A percentile compares a stretch with the other conserved stretches of the same genome.
These are phyloP conservation scores for Oxytropis ochrocephala DNA, from an alignment of 306 rosid genomes.

Conservation along the genomic window DNA sequence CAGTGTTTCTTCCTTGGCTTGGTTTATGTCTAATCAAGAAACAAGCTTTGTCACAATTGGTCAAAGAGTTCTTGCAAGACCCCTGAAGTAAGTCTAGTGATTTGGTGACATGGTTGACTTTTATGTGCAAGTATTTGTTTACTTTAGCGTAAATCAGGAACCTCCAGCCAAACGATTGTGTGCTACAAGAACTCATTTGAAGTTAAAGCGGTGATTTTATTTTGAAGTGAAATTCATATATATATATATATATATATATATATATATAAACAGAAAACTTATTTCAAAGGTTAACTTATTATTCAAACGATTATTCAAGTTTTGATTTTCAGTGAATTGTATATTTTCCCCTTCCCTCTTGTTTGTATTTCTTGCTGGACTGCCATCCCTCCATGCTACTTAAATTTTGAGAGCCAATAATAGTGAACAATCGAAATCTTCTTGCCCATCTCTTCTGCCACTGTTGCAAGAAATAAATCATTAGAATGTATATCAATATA, in stretches of 20 bases:
- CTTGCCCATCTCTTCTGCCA: not conserved
- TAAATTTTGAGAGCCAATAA: constrained; percentile 10
- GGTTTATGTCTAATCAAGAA: constrained; percentile 99
- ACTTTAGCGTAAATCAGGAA: constrained; percentile 8
- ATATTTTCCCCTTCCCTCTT: not conserved
- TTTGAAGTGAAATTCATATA: not conserved
- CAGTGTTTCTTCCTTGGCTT: constrained; percentile 99
- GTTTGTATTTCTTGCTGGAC: not conserved
- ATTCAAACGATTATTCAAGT: not conserved
- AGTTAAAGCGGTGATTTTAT: constrained; percentile 16
- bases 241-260: not conserved
- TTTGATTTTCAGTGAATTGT: not conserved
- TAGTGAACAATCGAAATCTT: not conserved
- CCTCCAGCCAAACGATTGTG: not conserved
- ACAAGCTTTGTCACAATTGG: constrained; percentile 93
- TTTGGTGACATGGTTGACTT: constrained; percentile 8
- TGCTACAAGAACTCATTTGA: not conserved
- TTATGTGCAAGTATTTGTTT: not conserved
- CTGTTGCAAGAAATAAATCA: constrained; percentile 13
- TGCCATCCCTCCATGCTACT: not conserved
- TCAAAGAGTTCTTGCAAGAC: constrained; percentile 97
- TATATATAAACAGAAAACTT: not conserved
- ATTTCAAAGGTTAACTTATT: constrained; percentile 10
- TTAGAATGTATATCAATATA: constrained; percentile 9
- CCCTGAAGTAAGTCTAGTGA: constrained; percentile 66